phyloP scores from a whole-genome alignment of 2,329 filamentous ascomycete genomes.

The Zymoseptoria brevis region DNA sequence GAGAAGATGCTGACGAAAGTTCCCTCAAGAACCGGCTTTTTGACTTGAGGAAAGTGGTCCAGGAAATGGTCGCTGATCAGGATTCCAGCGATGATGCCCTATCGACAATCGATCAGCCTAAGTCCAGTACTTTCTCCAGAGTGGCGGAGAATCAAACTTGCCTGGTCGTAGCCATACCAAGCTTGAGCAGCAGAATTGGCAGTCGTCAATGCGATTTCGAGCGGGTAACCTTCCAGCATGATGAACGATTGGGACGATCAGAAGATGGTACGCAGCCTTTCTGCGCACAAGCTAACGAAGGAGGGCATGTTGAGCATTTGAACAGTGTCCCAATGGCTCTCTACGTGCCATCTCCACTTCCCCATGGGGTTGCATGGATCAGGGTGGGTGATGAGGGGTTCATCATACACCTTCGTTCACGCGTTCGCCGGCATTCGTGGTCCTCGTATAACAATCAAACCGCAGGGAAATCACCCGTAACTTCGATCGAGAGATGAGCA shows the following conservation, averaged over 20 bases:
- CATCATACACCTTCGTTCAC: neutral
- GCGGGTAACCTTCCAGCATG: conserved; percentile 18
- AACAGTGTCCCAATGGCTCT: neutral
- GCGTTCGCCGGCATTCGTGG: neutral
- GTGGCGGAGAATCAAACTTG: neutral
- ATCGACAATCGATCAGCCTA: neutral
- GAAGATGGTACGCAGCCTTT: neutral
- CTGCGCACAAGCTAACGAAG: neutral
- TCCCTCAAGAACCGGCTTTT: conserved; percentile 5
- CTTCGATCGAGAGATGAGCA: neutral
- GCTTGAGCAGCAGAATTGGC: conserved; percentile 19
- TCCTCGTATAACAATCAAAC: neutral
- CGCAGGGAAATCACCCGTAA: too few species aligned
- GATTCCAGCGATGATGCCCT: conserved; percentile 10
- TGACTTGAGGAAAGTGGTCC: conserved; percentile 5
- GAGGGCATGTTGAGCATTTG: neutral
- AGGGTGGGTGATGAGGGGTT: neutral
- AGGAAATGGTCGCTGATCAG: conserved; percentile 7
- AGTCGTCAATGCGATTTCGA: conserved; percentile 18
- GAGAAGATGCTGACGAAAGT: conserved; percentile 10
- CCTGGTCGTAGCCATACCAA: conserved; percentile 11
- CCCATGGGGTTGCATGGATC: neutral
- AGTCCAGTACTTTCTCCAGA: neutral
- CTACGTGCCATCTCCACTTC: neutral
- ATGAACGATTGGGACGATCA: neutral